Base-by-base conservation (phyloP, 129 eudicot genomes). In the Gnaphalium uliginosum region DNA sequence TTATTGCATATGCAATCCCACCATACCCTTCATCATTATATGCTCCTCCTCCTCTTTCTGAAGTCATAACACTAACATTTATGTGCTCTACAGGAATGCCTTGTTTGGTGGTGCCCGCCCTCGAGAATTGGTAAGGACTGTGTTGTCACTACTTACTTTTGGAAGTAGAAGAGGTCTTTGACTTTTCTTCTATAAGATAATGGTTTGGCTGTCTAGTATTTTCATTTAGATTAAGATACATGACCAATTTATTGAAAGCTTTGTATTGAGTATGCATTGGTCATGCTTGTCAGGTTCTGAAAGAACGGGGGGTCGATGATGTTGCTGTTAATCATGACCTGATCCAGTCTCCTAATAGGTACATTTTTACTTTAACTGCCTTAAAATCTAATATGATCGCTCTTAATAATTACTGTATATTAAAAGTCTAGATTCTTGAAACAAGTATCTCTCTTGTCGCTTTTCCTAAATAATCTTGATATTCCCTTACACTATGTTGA, bases 41-140 rank as follows among this genome's bases (percentile, higher is more conserved):
- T 68, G 5, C 41, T 18, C 26, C 33, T 39, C 15, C 26, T n/a
- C 26, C 14, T 26, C 29, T 29, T 37, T 25, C 46, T 1, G 19
- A 21, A 27, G n/a, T 37, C 41, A 29, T 57, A 1, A 35, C 4
- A 24, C 80, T 77, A 48, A 78, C 19, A 11, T 22, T 48, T 71
- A 24, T 11, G 35, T 53, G 66, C 59, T 21, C 2, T 43, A 33
- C 93, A 90, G 98, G 88, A 83, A 72, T 76, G 57, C 84, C 19
- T 78, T 91, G 82, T 89, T 95, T 83, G 96, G 95, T 74, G 96
- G 93, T 68, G 97, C 97, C 78, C 96, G 97, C 25, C 97, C 99
- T 14, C 82, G 99, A 56, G 99, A 95, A 85, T 15, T 89, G 92
- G 99, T 95, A 69, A 85, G 88, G 19, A 48, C 59, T 64, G 26